Evolutionary conservation across 1,139 yeast species (phyloP).

Genomic region (Pneumocystis oryctolagi): DNA sequence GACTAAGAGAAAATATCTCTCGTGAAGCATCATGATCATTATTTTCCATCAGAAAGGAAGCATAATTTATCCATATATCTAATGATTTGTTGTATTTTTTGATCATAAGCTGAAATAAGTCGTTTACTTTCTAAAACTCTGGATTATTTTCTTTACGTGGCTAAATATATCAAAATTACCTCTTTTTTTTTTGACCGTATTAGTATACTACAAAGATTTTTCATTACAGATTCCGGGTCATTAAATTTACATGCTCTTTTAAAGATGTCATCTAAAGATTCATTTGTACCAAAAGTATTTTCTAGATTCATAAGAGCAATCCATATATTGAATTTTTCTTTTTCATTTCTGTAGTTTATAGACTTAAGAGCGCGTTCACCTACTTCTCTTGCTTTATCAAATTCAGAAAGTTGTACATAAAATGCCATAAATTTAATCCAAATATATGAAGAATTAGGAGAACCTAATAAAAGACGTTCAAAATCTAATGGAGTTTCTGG

Average conservation of each 20-base stretch:
- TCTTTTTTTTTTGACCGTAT: constrained; percentile 12
- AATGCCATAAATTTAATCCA: constrained; percentile 99
- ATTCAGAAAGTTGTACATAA: constrained; percentile 84
- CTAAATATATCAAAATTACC: background rate
- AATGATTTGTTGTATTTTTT: constrained; percentile 61
- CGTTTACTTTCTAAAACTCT: constrained; percentile 53
- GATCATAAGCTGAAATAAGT: constrained; percentile 46
- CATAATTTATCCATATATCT: constrained; percentile 66
- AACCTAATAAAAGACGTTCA: constrained; percentile 78
- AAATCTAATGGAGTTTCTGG: constrained; percentile 88
- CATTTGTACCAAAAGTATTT: constrained; percentile 79
- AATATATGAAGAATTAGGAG: constrained; percentile 80
- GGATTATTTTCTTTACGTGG: background rate
- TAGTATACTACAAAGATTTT: constrained; percentile 8
- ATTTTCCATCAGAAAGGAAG: constrained; percentile 44
- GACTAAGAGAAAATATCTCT: constrained; percentile 53
- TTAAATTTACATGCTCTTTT: constrained; percentile 75
- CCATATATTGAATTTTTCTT: constrained; percentile 89
- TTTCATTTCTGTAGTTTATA: constrained; percentile 80
- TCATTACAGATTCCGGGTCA: constrained; percentile 41
- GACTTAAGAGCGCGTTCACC: constrained; percentile 86
- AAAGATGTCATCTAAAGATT: constrained; percentile 64
- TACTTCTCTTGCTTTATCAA: constrained; percentile 85
- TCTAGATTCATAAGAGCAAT: constrained; percentile 88
- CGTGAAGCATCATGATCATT: constrained; percentile 44